Conservation (phyloP, 176 grass and related monocot genomes). For the Musa troglodytarum region DNA sequence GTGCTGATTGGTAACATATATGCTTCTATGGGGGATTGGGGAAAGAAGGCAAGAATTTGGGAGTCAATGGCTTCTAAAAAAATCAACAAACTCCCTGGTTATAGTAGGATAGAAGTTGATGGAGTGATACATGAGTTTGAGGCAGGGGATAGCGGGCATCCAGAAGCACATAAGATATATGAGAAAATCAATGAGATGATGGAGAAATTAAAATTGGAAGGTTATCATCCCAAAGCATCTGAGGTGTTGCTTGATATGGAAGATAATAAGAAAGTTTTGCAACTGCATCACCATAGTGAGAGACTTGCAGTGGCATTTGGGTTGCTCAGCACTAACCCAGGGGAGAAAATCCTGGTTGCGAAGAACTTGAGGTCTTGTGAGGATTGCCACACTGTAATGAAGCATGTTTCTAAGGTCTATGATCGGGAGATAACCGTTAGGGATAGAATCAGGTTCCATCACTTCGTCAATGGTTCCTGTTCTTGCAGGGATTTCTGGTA, state of each 20-base stretch:
- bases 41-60: slow-evolving; percentile 22
- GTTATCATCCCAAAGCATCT: slow-evolving; percentile 2
- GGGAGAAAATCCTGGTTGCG: slow-evolving; percentile 21
- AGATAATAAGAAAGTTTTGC: slow-evolving; percentile 33
- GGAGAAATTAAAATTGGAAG: slow-evolving; percentile 4
- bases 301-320: slow-evolving; percentile 38
- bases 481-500: slow-evolving; percentile 47
- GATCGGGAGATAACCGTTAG: slow-evolving; percentile 32
- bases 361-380: slow-evolving; percentile 34
- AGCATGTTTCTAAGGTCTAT: slow-evolving; percentile 24
- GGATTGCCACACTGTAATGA: slow-evolving; percentile 30
- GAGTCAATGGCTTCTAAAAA: slow-evolving; percentile 32
- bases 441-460: slow-evolving; percentile 41
- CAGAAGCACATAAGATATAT: slow-evolving; percentile 21
- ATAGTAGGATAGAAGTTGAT: slow-evolving; percentile 28
- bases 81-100: slow-evolving; percentile 39
- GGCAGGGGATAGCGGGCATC: slow-evolving; percentile 30
- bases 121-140: slow-evolving; percentile 43
- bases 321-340: slow-evolving; percentile 18
- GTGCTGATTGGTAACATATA: slow-evolving; percentile 30
- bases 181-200: slow-evolving; percentile 30
- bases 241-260: slow-evolving; percentile 38
- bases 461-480: slow-evolving; percentile 28
- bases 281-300: slow-evolving; percentile 36
- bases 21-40: slow-evolving; percentile 22